Conservation (phyloP, 2,329 filamentous ascomycete species). For the Claviceps maximensis region DNA sequence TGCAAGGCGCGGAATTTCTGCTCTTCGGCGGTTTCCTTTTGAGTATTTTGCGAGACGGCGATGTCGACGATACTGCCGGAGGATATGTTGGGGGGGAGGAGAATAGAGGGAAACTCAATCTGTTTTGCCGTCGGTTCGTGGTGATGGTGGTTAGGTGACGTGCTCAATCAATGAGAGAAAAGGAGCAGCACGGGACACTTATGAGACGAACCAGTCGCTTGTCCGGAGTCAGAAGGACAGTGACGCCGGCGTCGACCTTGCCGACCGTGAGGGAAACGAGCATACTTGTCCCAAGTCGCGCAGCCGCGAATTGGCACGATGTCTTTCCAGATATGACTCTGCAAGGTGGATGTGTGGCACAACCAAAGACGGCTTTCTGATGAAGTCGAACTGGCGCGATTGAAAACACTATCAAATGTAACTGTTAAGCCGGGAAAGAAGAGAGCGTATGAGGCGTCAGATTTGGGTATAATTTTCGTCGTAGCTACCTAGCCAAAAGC, state of each 20-base stretch:
- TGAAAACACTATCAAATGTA: neutral
- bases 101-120: slow-evolving; percentile 98
- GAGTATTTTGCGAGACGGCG: slow-evolving; percentile 75
- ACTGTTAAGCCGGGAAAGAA: neutral
- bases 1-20: slow-evolving; percentile 75
- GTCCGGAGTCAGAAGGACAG: slow-evolving; percentile 89
- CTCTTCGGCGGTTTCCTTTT: slow-evolving; percentile 62
- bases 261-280: slow-evolving; percentile 95
- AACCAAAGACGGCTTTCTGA: neutral
- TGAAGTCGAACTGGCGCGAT: neutral
- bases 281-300: slow-evolving; percentile 41
- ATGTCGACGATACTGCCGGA: slow-evolving; percentile 98
- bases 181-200: neutral
- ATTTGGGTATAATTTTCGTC: neutral
- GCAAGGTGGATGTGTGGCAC: neutral
- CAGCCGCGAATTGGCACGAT: neutral
- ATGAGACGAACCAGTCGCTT: slow-evolving; percentile 62
- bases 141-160: neutral
- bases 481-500: neutral
- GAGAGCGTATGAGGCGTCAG: neutral
- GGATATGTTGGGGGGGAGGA: slow-evolving; percentile 86
- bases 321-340: neutral
- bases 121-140: slow-evolving; percentile 23
- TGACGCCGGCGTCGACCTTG: slow-evolving; percentile 98
- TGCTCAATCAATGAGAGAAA: neutral